Conservation (phyloP, 169 alveolate genomes). For the Plasmodium yoelii region DNA sequence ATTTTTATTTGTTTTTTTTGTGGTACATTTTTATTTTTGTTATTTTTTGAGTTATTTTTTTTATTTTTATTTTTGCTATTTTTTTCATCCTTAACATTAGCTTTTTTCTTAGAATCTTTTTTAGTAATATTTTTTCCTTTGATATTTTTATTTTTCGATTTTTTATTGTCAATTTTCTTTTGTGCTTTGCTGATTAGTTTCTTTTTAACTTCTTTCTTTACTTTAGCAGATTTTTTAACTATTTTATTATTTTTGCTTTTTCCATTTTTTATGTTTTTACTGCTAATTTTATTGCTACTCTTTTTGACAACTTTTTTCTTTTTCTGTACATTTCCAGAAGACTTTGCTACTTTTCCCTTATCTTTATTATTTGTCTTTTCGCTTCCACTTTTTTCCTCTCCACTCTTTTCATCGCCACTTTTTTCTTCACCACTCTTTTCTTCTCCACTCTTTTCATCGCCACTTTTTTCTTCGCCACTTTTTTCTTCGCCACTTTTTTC, state of each 20-base stretch:
- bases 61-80: constrained; percentile 11
- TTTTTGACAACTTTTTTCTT: constrained; percentile 4
- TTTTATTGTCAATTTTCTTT: constrained; percentile 17
- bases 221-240: constrained; percentile 17
- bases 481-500: not conserved
- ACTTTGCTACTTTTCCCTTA: not conserved
- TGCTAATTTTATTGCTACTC: not conserved
- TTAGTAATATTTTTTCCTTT: constrained; percentile 9
- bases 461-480: not conserved
- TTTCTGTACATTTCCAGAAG: constrained; percentile 9
- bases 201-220: constrained; percentile 34
- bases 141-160: constrained; percentile 1
- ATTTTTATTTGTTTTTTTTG: constrained; percentile 22
- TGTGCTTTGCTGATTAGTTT: constrained; percentile 11
- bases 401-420: not conserved
- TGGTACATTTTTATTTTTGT: not conserved
- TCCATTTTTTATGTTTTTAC: not conserved
- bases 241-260: constrained; percentile 12
- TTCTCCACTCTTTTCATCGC: not conserved
- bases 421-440: constrained; percentile 6
- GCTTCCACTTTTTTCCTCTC: not conserved
- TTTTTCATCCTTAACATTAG: constrained; percentile 17
- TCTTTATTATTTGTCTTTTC: constrained; percentile 12
- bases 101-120: constrained; percentile 22
- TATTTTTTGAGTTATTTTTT: not conserved